Evolutionary conservation across 2,329 filamentous ascomycete species (phyloP), one percentile per base, ranked within the genome.

Genomic region (Arthrobotrys entomopaga): DNA sequence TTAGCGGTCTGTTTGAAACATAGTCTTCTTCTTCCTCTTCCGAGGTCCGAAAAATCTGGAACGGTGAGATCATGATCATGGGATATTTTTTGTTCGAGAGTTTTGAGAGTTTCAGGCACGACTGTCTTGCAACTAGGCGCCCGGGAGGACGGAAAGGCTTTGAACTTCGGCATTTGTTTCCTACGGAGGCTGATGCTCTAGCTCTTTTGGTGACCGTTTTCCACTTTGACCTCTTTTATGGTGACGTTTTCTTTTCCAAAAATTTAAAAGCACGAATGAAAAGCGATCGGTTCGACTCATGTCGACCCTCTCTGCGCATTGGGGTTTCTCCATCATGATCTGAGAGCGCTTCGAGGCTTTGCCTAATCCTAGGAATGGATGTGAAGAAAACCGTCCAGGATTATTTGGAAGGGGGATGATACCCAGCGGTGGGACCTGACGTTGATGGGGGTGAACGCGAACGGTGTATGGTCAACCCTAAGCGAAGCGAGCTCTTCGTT

Each of bases 401-500:
- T 65, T 38, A 34, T 48, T 48, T 49, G 15, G 38, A 50, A 49
- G 54, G 34, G 24, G 20, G 15, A 29, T 57, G 22, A 48, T 34
- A 46, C 24, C 22, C 16, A 13, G 42, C 29, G 34, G 65, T 61
- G 46, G 24, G 34, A 46, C 42, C 42, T 46, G 42, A n/a, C 42
- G 42, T 34, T 34, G 29, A 34, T 34, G 29, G 29, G 29, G n/a
- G n/a, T n/a, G n/a, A n/a, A n/a, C n/a, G n/a, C 10, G 29, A 34
- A 34, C 29, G 29, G 29, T 34, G 26, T 3, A 10, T 34, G 29
- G 29, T 34, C 29, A 34, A 34, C 20, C 22, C 15, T 49, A 64
- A 63, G 50, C 65, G 65, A 70, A 70, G 65, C 65, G 65, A 70
- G 65, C 65, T 70, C 65, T 70, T 70, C 58, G 52, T 52, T 58